These are phyloP conservation scores for Irpex rosettiformis DNA, from an alignment of 1,284 basidiomycete genomes.

Conservation along the genomic window DNA sequence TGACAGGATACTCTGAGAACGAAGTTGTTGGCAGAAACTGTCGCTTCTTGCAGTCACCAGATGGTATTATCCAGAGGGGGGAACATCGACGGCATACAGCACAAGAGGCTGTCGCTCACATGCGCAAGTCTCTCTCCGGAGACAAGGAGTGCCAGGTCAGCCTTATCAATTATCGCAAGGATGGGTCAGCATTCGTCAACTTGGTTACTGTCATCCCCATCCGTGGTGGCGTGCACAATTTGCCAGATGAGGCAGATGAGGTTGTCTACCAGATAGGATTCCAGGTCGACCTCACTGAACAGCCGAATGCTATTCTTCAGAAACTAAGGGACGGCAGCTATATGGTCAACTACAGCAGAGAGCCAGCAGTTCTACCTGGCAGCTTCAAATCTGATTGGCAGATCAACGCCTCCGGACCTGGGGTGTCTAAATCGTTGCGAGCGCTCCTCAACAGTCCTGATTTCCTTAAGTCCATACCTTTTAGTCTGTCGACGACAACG, in stretches of 20 bases:
- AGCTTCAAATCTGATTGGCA: conserved; percentile 28
- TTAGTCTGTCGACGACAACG: conserved; percentile 31
- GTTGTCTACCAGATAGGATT: conserved; percentile 90
- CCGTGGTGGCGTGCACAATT: conserved; percentile 54
- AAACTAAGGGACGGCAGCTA: conserved; percentile 77
- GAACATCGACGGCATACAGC: conserved; percentile 67
- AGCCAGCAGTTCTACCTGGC: conserved; percentile 16
- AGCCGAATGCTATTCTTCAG: conserved; percentile 80
- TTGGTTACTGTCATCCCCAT: conserved; percentile 85
- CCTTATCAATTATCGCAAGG: conserved; percentile 86
- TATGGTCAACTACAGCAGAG: conserved; percentile 47
- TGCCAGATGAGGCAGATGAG: conserved; percentile 46
- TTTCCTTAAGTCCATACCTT: conserved; percentile 36
- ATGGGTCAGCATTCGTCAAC: conserved; percentile 85
- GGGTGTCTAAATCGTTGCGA: conserved; percentile 40
- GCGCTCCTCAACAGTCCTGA: conserved; percentile 34
- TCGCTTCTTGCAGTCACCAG: conserved; percentile 81
- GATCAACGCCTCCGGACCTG: conserved; percentile 29
- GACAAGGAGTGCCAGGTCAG: conserved; percentile 88
- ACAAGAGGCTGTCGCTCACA: conserved; percentile 62
- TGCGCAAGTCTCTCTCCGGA: conserved; percentile 63
- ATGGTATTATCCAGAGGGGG: conserved; percentile 61
- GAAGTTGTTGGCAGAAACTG: conserved; percentile 91
- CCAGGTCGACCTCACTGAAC: conserved; percentile 85
- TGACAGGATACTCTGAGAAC: conserved; percentile 81